These are phyloP conservation scores for Pharnaceum exiguum DNA, from an alignment of 148 eudicot species.

Conservation along the genomic window DNA sequence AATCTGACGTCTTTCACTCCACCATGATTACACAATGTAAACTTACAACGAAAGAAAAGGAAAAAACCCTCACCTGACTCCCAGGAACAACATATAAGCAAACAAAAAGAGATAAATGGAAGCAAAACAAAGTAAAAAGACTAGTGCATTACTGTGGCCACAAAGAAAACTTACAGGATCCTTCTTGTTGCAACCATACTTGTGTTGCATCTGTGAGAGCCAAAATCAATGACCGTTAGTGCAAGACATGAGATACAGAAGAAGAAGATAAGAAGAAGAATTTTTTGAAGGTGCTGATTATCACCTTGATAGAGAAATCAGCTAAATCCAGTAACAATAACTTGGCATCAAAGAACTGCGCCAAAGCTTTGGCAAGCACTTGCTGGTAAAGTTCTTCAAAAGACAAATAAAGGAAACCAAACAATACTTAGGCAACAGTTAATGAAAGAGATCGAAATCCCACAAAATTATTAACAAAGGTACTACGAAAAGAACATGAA, in stretches of 20 bases:
- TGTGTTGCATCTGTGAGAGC: constrained; percentile 78
- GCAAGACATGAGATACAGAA: not conserved
- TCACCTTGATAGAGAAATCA: constrained; percentile 82
- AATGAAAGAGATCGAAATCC: not conserved
- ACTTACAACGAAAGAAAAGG: too few species aligned
- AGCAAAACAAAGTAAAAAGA: not conserved
- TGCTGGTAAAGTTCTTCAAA: constrained; percentile 73
- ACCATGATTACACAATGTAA: too few species aligned
- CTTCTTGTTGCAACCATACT: constrained; percentile 63
- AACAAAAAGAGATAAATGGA: not conserved
- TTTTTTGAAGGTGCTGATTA: not conserved
- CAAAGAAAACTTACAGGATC: constrained; percentile 53
- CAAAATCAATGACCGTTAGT: constrained; percentile 19
- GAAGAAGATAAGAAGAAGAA: too few species aligned
- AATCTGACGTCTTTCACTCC: not conserved
- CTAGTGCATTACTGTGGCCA: not conserved
- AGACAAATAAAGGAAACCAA: constrained; percentile 13
- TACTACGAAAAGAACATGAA: too few species aligned
- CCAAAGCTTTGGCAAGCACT: constrained; percentile 79
- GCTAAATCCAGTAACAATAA: constrained; percentile 68
- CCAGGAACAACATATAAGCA: not conserved
- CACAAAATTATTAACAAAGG: not conserved
- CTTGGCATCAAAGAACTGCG: constrained; percentile 78
- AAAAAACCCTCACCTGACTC: not conserved
- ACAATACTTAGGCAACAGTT: not conserved